Evolutionary conservation across 768 basidiomycete genomes (phyloP).

Genomic region (Trametes cingulata): DNA sequence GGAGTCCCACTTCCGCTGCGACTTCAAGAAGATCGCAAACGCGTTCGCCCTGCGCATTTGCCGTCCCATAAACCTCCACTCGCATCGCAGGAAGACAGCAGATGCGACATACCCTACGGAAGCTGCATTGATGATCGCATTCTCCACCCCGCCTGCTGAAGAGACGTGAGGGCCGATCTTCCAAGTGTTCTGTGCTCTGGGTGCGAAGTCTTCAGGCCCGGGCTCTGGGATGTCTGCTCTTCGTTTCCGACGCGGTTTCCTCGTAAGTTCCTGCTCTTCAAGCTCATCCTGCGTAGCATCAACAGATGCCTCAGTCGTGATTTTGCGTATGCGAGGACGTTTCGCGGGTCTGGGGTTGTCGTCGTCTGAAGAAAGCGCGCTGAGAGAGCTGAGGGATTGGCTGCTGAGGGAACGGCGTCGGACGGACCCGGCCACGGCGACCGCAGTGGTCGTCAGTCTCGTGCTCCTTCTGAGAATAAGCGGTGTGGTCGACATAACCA

Average conservation of each 20-base stretch:
- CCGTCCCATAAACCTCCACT: neutral
- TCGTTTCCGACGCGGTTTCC: neutral
- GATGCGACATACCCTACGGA: conserved; percentile 54
- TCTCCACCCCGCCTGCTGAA: conserved; percentile 77
- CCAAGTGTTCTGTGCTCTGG: conserved; percentile 41
- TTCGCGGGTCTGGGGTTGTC: conserved; percentile 6
- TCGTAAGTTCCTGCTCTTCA: neutral
- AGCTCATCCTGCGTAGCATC: neutral
- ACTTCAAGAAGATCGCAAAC: conserved; percentile 84
- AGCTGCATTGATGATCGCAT: conserved; percentile 68
- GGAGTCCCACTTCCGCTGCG: conserved; percentile 79
- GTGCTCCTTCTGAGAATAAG: neutral
- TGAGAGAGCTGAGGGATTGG: conserved; percentile 3
- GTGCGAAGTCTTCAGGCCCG: conserved; percentile 32
- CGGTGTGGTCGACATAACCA: too few species aligned
- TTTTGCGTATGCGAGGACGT: neutral
- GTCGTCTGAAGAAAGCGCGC: neutral
- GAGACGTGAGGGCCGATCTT: conserved; percentile 87
- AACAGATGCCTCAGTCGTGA: neutral
- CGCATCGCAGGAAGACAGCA: neutral
- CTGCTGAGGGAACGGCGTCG: neutral
- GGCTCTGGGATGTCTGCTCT: conserved; percentile 18
- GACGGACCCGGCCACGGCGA: neutral
- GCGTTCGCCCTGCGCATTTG: conserved; percentile 61
- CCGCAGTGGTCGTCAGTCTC: neutral